Conservation (phyloP, 306 rosid species). For the Pyrus communis region DNA sequence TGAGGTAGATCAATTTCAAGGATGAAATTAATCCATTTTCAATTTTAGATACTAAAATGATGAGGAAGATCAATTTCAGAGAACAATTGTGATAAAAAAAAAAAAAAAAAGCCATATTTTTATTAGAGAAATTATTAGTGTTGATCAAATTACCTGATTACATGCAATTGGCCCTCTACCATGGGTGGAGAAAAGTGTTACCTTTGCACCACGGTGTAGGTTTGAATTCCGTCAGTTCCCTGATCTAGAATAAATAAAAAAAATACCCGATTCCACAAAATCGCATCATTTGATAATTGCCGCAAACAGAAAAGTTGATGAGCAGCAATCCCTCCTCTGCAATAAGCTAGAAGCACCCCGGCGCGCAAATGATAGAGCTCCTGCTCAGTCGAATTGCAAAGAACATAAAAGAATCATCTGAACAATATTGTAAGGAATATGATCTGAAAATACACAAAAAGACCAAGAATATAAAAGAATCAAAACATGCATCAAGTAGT, state of each 20-base stretch:
- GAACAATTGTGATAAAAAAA: no score
- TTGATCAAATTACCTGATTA: neutral
- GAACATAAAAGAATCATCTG: neutral
- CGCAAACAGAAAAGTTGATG: neutral
- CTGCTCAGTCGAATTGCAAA: neutral
- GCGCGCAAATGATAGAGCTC: neutral
- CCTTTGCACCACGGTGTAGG: no score
- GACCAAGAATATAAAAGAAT: neutral
- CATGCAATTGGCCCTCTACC: no score
- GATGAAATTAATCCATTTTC: no score
- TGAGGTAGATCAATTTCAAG: no score
- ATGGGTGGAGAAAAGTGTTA: no score
- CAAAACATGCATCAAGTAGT: neutral
- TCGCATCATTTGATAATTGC: neutral
- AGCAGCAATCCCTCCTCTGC: neutral
- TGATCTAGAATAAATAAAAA: no score
- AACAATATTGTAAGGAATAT: neutral
- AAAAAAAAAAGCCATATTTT: no score
- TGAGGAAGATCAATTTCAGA: no score
- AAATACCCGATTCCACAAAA: neutral
- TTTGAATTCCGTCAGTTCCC: no score
- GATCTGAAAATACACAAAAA: conserved; percentile 7
- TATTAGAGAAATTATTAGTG: neutral
- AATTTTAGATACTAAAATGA: no score
- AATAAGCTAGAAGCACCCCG: neutral